phyloP scores from a whole-genome alignment of 2,329 filamentous ascomycete species.

The Ilyonectria mors-panacis region DNA sequence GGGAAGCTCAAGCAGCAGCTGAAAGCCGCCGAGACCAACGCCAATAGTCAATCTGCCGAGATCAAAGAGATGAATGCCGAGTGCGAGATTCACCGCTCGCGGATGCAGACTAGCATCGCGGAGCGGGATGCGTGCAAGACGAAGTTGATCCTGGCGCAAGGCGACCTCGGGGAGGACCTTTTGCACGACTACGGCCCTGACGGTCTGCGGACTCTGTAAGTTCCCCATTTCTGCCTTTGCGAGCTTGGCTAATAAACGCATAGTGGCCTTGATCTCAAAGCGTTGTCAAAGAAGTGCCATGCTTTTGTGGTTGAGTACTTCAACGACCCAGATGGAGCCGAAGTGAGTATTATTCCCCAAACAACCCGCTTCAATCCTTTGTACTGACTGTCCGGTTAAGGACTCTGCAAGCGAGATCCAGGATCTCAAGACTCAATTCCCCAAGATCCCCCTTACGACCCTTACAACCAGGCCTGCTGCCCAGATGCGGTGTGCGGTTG shows the following conservation, averaged over 20 bases:
- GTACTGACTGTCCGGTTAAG: slow-evolving; percentile 20
- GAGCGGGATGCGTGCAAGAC: slow-evolving; percentile 40
- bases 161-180: slow-evolving; percentile 43
- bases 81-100: slow-evolving; percentile 44
- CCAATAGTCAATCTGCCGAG: slow-evolving; percentile 38
- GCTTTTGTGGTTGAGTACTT: slow-evolving; percentile 47
- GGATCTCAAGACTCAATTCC: slow-evolving; percentile 41
- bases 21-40: slow-evolving; percentile 35
- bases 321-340: slow-evolving; percentile 43
- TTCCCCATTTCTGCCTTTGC: neutral
- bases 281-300: slow-evolving; percentile 44
- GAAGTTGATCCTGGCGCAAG: slow-evolving; percentile 40
- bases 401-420: slow-evolving; percentile 43
- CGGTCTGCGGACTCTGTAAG: slow-evolving; percentile 45
- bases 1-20: slow-evolving; percentile 53
- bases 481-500: slow-evolving; percentile 49
- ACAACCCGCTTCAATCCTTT: neutral
- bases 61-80: slow-evolving; percentile 47
- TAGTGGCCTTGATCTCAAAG: slow-evolving; percentile 44
- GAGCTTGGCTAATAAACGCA: slow-evolving; percentile 15
- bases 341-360: slow-evolving; percentile 17
- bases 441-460: slow-evolving; percentile 45
- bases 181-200: slow-evolving; percentile 39
- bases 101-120: slow-evolving; percentile 37
- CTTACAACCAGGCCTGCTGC: slow-evolving; percentile 40